Base-by-base conservation (phyloP, 1,139 yeast genomes). In the Yarrowia galli region DNA sequence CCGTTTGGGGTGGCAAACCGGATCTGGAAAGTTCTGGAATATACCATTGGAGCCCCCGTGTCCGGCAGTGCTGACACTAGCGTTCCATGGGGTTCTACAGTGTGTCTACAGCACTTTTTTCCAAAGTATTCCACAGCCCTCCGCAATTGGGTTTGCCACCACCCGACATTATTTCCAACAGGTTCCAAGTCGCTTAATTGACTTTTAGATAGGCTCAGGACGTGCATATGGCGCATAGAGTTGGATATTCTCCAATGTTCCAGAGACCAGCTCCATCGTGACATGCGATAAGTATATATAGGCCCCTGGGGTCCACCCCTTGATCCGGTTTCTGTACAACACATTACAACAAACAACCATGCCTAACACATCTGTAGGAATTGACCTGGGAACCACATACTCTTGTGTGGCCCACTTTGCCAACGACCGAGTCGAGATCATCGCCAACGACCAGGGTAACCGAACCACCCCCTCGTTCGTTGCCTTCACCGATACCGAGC, bases 351-450 rank as follows among this genome's bases (percentile, higher is more conserved):
- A 15, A 28, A 61, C 60, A 51, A 65, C 23, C 56, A 72, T 77
- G 79, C 74, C 78, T 72, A 78, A 78, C 74, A 53, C 60, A 73
- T 58, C 67, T 25, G 67, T 89, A 75, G 96, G 96, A 78, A 89
- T 89, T 72, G 96, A 89, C 83, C 85, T 92, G 79, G 97, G 97
- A 75, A 87, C 91, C 66, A 91, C 97, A 60, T 91, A 91, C 81
- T 92, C 97, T 15, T 92, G 97, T 86, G 97, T 92, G 67, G 97
- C 96, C 77, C 96, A 91, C 64, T 91, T 92, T 96, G 89, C 89
- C 79, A 86, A 88, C 71, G 97, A 97, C 72, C 88, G 91, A 76
- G 97, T 92, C 69, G 97, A 91, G 81, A 92, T 92, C 74, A 82
- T 92, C 76, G 97, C 97, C 74, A 92, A 92, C 78, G 97, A 92